Base-by-base conservation (phyloP, 2,329 filamentous ascomycete species). In the Cordyceps farinosa region DNA sequence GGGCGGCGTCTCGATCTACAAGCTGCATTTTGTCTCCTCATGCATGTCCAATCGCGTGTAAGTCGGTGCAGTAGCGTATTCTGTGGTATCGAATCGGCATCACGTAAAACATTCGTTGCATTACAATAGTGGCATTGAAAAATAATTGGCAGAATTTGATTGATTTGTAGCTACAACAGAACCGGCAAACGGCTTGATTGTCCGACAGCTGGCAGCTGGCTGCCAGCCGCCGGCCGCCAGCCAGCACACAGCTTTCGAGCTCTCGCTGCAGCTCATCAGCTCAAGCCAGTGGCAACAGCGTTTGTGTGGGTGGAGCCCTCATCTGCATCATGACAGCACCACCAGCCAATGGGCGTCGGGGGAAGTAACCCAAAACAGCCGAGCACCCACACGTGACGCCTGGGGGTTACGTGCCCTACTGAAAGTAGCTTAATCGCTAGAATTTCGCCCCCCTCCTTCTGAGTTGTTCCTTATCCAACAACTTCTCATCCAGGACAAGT, bases 401-500 rank as follows among this genome's bases (percentile, higher is more conserved):
- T 65, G 67, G 70, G 75, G 74, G 74, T 68, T 76, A 70, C 69
- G 66, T 75, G 73, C 75, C 74, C 74, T 76, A 76, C 70, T 61
- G 67, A 54, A 64, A 67, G 65, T 72, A 70, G 69, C 70, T 72
- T 72, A 74, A 71, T 63, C 65, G 69, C 66, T 51, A 30, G 61
- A 67, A 69, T 67, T 71, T 67, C 68, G 67, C 70, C 71, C 73
- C 72, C 70, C 65, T 67, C 59, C 65, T 55, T 66, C 64, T 67
- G 65, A 68, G 67, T 73, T 77, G 71, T 75, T 75, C 74, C 72
- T 77, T 71, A 78, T 77, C 76, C 75, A 73, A 76, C 72, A 75
- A 75, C 73, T 74, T 78, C 77, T 80, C 78, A 79, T 79, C 76
- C 69, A 71, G 76, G 77, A 79, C 74, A 70, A 73, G 76, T 78